These are phyloP conservation scores for Uromyces viciae-fabae DNA, from an alignment of 1,284 basidiomycete genomes.

Conservation along the genomic window DNA sequence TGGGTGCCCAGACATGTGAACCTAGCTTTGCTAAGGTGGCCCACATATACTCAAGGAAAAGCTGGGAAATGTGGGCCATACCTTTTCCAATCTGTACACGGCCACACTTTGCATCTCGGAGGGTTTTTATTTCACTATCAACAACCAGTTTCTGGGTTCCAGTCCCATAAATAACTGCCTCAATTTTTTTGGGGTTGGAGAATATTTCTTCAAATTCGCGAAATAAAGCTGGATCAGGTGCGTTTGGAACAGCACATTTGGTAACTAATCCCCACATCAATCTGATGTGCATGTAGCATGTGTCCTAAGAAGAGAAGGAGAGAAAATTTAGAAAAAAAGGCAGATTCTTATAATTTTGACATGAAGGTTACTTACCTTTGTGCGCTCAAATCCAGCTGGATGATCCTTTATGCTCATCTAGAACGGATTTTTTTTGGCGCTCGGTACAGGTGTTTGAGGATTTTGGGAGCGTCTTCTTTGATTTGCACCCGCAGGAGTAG, in stretches of 20 bases:
- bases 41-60: not conserved
- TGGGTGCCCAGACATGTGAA: not conserved
- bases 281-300: conserved; percentile 25
- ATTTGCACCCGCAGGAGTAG: no score
- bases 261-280: conserved; percentile 24
- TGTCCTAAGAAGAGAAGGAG: not conserved
- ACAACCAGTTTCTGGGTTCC: not conserved
- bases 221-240: not conserved
- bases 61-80: not conserved
- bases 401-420: not conserved
- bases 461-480: no score
- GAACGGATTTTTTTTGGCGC: no score
- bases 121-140: not conserved
- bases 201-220: not conserved
- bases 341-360: no score
- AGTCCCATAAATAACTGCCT: not conserved
- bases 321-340: no score
- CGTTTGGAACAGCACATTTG: not conserved
- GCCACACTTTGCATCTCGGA: not conserved
- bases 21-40: not conserved
- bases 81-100: not conserved
- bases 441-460: no score
- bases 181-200: not conserved
- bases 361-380: not conserved
- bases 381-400: conserved; percentile 10